Evolutionary conservation across 225 moss, liverwort and hornwort species (phyloP).

Genomic region (Pseudisothecium myosuroides): DNA sequence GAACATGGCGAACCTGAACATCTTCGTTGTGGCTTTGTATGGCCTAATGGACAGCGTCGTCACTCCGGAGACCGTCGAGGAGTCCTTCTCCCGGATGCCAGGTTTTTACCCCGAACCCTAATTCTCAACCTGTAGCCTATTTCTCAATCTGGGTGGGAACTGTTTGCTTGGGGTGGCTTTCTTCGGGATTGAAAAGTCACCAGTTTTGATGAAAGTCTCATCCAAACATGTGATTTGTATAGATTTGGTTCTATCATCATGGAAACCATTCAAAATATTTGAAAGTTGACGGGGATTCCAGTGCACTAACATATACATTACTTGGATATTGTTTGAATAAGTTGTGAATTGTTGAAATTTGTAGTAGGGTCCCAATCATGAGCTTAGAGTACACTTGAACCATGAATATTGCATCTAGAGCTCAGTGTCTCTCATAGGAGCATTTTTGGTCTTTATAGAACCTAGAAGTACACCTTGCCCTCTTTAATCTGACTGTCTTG

Average conservation of each 20-base stretch:
- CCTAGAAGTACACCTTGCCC: not conserved
- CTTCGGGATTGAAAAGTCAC: no score
- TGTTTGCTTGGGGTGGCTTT: not conserved
- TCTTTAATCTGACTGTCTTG: no score
- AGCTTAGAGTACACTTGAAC: not conserved
- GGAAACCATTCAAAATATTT: not conserved
- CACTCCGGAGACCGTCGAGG: not conserved
- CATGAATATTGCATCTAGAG: not conserved
- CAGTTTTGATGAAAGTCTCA: no score
- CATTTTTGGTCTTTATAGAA: not conserved
- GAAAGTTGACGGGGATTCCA: not conserved
- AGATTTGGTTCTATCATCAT: no score
- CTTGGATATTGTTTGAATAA: not conserved
- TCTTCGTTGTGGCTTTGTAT: not conserved
- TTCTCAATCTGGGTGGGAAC: not conserved
- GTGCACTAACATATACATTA: no score
- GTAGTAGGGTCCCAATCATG: not conserved
- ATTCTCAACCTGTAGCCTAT: not conserved
- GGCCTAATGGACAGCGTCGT: not conserved
- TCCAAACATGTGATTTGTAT: no score
- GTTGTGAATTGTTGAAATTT: not conserved
- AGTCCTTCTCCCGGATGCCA: conserved; percentile 27
- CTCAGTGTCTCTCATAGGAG: not conserved
- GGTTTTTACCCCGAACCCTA: not conserved
- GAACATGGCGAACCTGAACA: not conserved